Base-by-base conservation (phyloP, 1,139 yeast species). In the Candida smagusa region DNA sequence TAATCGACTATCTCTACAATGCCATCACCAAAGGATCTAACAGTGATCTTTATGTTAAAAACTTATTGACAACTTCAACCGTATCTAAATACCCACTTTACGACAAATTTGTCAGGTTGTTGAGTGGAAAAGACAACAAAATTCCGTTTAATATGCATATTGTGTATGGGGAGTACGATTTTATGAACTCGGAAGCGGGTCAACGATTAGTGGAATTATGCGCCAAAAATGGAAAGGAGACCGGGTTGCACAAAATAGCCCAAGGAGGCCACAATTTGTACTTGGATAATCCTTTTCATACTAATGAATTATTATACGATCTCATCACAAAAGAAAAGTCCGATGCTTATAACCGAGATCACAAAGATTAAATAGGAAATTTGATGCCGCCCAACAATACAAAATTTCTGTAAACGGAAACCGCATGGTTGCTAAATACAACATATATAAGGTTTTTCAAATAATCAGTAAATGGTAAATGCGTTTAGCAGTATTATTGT, bases 101-200 rank as follows among this genome's bases (percentile, higher is more conserved):
- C 45, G 95, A 88, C 53, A 75, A 84, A 41, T 66, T 83, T 27
- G 48, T 58, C 1, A 52, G 77, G 24, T 46, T 52, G 24, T 23
- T 33, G 12, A 26, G 11, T 16, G 26, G 19, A 6, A 34, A 40
- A 7, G 25, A 36, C 12, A 31, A 44, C 35, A 27, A 26, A 24
- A 53, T 63, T 27, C 68, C 70, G 22, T 75, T 77, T 28, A 68
- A 76, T 22, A 53, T 77, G 1, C 57, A 77, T 49, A 70, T 89
- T 60, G 57, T 87, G 28, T 89, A 88, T 55, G 97, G 97, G 0
- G 81, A 84, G 47, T 77, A 70, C 47, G 97, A 89, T 56, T 89
- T 92, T 75, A 89, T 89, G 96, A 84, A 85, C 53, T 66, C 75
- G 2, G 76, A 73, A 35, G 92, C 94, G 0, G 96, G 96, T 0